Base-by-base conservation (phyloP, 768 basidiomycete species). In the Tubosaeta brunneosetosa region DNA sequence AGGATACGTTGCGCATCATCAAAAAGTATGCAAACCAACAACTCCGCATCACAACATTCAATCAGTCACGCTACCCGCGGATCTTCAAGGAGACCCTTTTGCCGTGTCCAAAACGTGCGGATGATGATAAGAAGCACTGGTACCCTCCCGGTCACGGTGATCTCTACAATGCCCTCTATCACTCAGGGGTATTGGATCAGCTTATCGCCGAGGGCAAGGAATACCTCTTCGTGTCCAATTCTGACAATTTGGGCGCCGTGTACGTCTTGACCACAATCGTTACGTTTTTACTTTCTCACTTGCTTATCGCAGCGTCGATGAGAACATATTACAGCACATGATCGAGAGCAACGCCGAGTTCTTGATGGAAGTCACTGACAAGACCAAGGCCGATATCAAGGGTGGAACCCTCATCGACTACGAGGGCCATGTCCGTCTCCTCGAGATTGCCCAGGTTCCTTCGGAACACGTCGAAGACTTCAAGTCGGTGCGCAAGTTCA, bases 1-100 rank as follows among this genome's bases (percentile, higher is more conserved):
- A 87, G 25, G 85, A 88, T 66, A 88, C 85, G 16, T 76, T 83
- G 27, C 80, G 86, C 43, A 84, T 88, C 72, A 86, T 88, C 66
- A 86, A 86, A 68, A 88, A 88, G 71, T 88, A 88, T 71, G 79
- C 80, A 40, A 88, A 87, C 73, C 85, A 87, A 73, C 86, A 86
- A 71, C 76, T 87, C 65, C 79, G 83, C 67, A 84, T 87, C 61
- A 77, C 80, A 50, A 79, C 79, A 13, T 85, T 86, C 77, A 83
- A 84, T 69, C 85, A 87, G 69, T 85, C 84, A 16, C 80, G 85
- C 50, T 86, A 85, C 73, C 85, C 85, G 9, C 83, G 85, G 53
- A 82, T 88, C 61, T 79, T 77, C 73, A 82, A 83, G 71, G 86
- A 88, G 68, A 75, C 77, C 4, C 76, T 86, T 46, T 72, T 86